These are phyloP conservation scores for Gastrolobium villosum DNA, from an alignment of 306 rosid species.

Conservation along the genomic window DNA sequence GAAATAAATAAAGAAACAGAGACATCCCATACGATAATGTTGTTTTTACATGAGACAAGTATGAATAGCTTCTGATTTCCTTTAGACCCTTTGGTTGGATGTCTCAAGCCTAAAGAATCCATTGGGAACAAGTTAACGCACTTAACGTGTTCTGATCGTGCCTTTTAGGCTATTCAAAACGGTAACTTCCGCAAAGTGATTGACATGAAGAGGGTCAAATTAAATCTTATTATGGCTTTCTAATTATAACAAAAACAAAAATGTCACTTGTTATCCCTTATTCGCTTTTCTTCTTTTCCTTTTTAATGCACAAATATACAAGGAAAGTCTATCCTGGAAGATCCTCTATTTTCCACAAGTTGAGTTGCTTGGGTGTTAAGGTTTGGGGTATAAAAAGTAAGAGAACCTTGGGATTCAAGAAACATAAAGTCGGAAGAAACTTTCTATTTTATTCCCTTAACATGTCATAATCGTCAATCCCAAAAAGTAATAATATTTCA, in stretches of 20 bases:
- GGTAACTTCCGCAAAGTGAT: not conserved
- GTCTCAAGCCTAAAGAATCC: not conserved
- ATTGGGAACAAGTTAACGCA: not conserved
- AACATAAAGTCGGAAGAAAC: not conserved
- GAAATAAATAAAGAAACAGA: not conserved
- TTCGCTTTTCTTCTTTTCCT: not conserved
- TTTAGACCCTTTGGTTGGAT: not conserved
- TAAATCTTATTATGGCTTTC: not conserved
- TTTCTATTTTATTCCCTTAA: not conserved
- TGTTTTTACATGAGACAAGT: not conserved
- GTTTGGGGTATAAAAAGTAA: conserved; percentile 2
- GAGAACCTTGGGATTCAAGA: conserved; percentile 41
- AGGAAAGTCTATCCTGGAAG: conserved; percentile 14
- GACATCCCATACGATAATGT: not conserved
- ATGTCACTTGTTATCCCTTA: not conserved
- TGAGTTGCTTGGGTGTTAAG: not conserved
- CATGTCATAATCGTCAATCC: not conserved
- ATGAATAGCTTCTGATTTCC: not conserved
- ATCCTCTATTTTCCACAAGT: not conserved
- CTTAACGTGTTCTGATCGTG: not conserved
- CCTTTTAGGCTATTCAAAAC: not conserved
- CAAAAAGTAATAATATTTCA: not conserved
- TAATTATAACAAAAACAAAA: not conserved
- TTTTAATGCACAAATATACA: not conserved
- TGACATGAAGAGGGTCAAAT: conserved; percentile 3